Base-by-base conservation (phyloP, 1,139 yeast genomes). In the Kodamaea sp. region DNA sequence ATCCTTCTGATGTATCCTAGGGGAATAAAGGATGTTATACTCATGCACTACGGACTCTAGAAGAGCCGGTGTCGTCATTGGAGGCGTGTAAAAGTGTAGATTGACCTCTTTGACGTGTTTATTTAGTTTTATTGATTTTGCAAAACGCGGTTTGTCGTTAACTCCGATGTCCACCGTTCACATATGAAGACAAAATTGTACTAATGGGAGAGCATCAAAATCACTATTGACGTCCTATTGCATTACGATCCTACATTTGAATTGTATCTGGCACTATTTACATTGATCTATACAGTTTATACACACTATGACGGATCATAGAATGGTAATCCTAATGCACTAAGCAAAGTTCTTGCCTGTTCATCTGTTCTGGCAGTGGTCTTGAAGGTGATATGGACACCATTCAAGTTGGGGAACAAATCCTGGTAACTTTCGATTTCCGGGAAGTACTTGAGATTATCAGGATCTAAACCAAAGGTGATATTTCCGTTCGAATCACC, bases 351-450 rank as follows among this genome's bases (percentile, higher is more conserved):
- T 59, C 95, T 79, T n/a, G 97, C 97, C 53, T 88, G 95, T 26
- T 81, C 80, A 56, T 90, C 97, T 19, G 89, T 83, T 62, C 88
- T 89, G 7, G 97, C 97, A 30, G 87, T 67, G 20, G 98, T 92
- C 57, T 85, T 87, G 48, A 92, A 69, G 27, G 90, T 86, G 38
- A 92, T 73, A 55, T 89, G 85, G 69, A 92, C 75, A 41, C 97
- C 97, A 58, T 81, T 87, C 34, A 90, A 78, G 49, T 73, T 78
- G 28, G 96, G 94, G 84, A 92, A 92, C 49, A 85, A 70, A 59
- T 90, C 98, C 59, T 84, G 92, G 64, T 84, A 89, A 39, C 82
- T 78, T 57, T 90, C 96, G 43, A 94, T 80, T 63, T 94, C 98
- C 2, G 99, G 98, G 73, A 94, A 94, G 51, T 73, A 75, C 53